phyloP scores from a whole-genome alignment of 352 stramenopile species.

The Peronospora farinosa region DNA sequence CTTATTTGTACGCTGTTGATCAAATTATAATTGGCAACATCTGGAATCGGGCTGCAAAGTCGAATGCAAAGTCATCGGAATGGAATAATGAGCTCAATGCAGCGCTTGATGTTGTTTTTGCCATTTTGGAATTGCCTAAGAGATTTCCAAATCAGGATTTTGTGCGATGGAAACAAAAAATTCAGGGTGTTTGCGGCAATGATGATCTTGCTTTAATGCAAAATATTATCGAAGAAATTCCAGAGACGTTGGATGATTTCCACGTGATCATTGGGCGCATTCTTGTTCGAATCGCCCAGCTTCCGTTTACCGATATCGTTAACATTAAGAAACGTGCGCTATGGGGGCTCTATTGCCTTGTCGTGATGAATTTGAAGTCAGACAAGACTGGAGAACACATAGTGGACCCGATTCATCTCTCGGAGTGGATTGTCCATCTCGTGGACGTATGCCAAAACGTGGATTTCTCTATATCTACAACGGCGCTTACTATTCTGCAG shows the following conservation, averaged over 20 bases:
- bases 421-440: conserved; percentile 74
- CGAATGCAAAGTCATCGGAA: conserved; percentile 62
- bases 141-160: conserved; percentile 71
- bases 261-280: conserved; percentile 68
- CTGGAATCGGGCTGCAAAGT: conserved; percentile 58
- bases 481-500: conserved; percentile 68
- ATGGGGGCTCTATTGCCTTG: conserved; percentile 72
- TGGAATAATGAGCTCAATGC: conserved; percentile 81
- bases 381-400: conserved; percentile 21
- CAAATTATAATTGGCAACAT: conserved; percentile 81
- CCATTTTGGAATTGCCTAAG: conserved; percentile 63
- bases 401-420: conserved; percentile 43
- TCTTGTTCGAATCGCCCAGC: conserved; percentile 62
- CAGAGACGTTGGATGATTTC: conserved; percentile 59
- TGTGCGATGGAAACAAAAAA: conserved; percentile 72
- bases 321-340: conserved; percentile 77
- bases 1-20: conserved; percentile 77
- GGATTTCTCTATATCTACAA: conserved; percentile 75
- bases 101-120: conserved; percentile 70
- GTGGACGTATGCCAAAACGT: conserved; percentile 72
- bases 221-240: conserved; percentile 61
- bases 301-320: conserved; percentile 70
- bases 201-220: conserved; percentile 31
- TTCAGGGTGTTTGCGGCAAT: conserved; percentile 39
- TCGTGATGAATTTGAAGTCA: conserved; percentile 58